phyloP scores from a whole-genome alignment of 164 flowering plant genomes.

The Berberis vulgaris region DNA sequence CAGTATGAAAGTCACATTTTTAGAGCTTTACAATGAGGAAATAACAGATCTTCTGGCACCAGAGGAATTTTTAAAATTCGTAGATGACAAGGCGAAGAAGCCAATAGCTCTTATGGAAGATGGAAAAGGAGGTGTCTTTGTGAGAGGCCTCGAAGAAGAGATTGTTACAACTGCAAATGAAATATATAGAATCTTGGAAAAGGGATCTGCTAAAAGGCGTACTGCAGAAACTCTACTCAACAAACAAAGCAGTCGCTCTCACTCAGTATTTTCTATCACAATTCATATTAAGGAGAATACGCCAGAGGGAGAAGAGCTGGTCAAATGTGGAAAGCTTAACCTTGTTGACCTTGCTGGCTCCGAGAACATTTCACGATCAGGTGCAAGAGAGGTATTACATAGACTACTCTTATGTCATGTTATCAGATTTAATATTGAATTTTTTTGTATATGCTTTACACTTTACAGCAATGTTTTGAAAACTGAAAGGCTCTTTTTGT shows the following conservation, averaged over 20 bases:
- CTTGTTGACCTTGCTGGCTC: constrained; percentile 98
- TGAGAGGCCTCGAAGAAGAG: constrained; percentile 94
- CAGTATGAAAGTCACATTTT: constrained; percentile 94
- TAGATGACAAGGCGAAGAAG: constrained; percentile 82
- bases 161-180: constrained; percentile 86
- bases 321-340: constrained; percentile 96
- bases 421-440: too few relatives aligned
- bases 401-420: not conserved
- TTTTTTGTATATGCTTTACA: too few relatives aligned
- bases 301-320: constrained; percentile 96
- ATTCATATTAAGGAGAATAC: constrained; percentile 96
- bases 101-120: constrained; percentile 90
- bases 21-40: constrained; percentile 92
- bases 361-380: constrained; percentile 96
- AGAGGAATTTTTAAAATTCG: constrained; percentile 62
- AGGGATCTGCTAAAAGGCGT: constrained; percentile 91
- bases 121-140: constrained; percentile 98
- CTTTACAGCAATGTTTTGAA: too few relatives aligned
- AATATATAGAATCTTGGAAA: constrained; percentile 79
- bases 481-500: too few relatives aligned
- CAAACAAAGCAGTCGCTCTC: constrained; percentile 96
- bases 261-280: constrained; percentile 86
- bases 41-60: constrained; percentile 92
- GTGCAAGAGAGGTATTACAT: constrained; percentile 84
- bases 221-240: constrained; percentile 94